Base-by-base conservation (phyloP, 257 asterid genomes). In the Mitragyna speciosa region DNA sequence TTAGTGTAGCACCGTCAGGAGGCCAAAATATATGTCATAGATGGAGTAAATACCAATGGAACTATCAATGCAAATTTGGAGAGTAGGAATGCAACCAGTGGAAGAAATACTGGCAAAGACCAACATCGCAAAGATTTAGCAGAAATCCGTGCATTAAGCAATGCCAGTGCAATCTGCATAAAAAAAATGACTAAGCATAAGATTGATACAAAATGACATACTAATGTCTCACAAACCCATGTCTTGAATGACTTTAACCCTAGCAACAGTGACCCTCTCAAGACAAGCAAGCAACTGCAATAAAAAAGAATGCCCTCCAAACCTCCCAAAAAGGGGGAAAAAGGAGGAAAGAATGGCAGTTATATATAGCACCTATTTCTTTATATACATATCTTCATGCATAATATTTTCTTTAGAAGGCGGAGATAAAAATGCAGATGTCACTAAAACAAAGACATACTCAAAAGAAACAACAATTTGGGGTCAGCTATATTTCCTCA, bases 111-210 rank as follows among this genome's bases (percentile, higher is more conserved):
- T 47, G 97, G 92, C 41, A 80, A 87, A 75, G 96, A 92, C 99
- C 98, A 95, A 69, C 56, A 86, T 54, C 8, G 86, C 71, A 92
- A 94, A 51, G 97, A 95, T 72, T 85, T 88, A 73, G 84, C 73
- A 75, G 99, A 95, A 79, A 93, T 87, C 84, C 99, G 90, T 67
- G 94, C 98, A 85, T 93, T 93, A 70, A 93, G 87, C 93, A 95
- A 88, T 20, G 90, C 88, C 92, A 95, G 77, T 65, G 88, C 82
- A 80, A 91, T 89, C 97, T 95, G 90, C 63, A 76, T 66, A 78
- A 73, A 81, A 73, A 81, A 63, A 79, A 72, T 47, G 70, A 30
- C 65, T 15, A 19, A 36, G 19, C 2, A 5, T 75, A 51, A 75
- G 30, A 67, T 1, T n/a, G 63, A 24, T 24, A 36, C 69, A 74